These are phyloP conservation scores for Neurospora discreta DNA, from an alignment of 495 filamentous ascomycete species.

Conservation along the genomic window DNA sequence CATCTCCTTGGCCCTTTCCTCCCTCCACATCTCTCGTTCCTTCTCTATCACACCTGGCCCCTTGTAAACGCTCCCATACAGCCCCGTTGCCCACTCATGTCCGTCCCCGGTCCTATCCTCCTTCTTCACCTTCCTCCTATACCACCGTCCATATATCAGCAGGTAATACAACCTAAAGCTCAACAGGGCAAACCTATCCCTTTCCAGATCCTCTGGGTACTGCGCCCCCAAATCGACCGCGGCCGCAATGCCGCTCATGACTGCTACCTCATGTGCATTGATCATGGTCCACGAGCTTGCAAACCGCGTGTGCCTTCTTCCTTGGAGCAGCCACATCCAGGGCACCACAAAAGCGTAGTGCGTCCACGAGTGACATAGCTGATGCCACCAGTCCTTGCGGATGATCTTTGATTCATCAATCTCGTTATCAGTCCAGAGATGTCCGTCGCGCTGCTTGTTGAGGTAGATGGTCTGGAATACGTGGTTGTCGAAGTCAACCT, in stretches of 20 bases:
- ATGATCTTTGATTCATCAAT: slow-evolving; percentile 64
- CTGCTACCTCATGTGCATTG: slow-evolving; percentile 76
- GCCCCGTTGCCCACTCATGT: slow-evolving; percentile 36
- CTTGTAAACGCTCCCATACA: slow-evolving; percentile 42
- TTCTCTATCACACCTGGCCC: slow-evolving; percentile 36
- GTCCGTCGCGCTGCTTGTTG: slow-evolving; percentile 49
- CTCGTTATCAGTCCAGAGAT: slow-evolving; percentile 59
- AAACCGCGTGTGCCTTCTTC: slow-evolving; percentile 53
- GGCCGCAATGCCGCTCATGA: slow-evolving; percentile 67
- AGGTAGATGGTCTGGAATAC: slow-evolving; percentile 81
- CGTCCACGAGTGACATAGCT: slow-evolving; percentile 70
- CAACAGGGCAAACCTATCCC: slow-evolving; percentile 24
- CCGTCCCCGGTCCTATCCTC: slow-evolving; percentile 6
- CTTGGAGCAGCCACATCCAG: slow-evolving; percentile 73
- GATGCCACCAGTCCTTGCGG: slow-evolving; percentile 72
- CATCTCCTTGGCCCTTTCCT: slow-evolving; percentile 26
- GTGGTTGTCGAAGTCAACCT: slow-evolving; percentile 40
- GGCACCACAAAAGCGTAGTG: slow-evolving; percentile 71
- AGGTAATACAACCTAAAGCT: slow-evolving; percentile 32
- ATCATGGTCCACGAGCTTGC: slow-evolving; percentile 73
- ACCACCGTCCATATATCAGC: slow-evolving; percentile 30
- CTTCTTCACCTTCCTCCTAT: slow-evolving; percentile 20
- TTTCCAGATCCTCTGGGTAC: slow-evolving; percentile 48
- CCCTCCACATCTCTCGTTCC: slow-evolving; percentile 39
- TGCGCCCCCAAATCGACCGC: slow-evolving; percentile 65